phyloP scores from a whole-genome alignment of 192 early-diverging fungal species.

The Dissophora globulifera region DNA sequence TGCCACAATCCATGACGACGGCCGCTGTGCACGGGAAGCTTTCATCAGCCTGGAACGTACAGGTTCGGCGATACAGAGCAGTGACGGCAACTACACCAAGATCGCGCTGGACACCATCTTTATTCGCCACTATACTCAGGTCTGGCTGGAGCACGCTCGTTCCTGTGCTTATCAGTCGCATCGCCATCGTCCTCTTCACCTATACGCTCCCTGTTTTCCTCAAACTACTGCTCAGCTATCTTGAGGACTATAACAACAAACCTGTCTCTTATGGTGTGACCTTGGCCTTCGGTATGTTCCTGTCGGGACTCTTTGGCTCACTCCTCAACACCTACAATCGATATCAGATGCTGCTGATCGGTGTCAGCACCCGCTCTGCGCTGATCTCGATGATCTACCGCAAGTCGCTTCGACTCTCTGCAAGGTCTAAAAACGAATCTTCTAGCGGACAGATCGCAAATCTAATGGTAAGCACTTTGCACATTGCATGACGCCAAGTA shows the following conservation, averaged over 20 bases:
- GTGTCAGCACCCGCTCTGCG: slow-evolving; percentile 56
- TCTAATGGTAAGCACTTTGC: too few relatives aligned
- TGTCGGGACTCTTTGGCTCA: slow-evolving; percentile 54
- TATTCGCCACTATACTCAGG: slow-evolving; percentile 20
- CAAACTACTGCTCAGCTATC: slow-evolving; percentile 11
- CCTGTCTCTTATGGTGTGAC: slow-evolving; percentile 60
- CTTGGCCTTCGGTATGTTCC: slow-evolving; percentile 55
- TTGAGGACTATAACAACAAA: slow-evolving; percentile 25
- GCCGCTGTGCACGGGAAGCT: not conserved
- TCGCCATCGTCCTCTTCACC: slow-evolving; percentile 25
- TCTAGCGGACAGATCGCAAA: slow-evolving; percentile 49
- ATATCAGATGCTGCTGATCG: slow-evolving; percentile 61
- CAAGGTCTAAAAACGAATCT: slow-evolving; percentile 32
- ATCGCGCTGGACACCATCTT: not conserved
- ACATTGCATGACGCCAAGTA: too few relatives aligned
- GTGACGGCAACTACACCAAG: too few relatives aligned
- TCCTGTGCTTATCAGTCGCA: slow-evolving; percentile 18
- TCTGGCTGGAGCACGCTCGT: not conserved
- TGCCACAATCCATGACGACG: slow-evolving; percentile 15
- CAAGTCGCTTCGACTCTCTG: slow-evolving; percentile 66
- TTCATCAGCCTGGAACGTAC: not conserved
- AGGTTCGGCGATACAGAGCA: not conserved
- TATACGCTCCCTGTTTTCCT: slow-evolving; percentile 19
- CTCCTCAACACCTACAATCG: slow-evolving; percentile 52
- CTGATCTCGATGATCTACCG: slow-evolving; percentile 67